Percentiles rank a stretch among this genome's conserved stretches.
Conservation (phyloP, 192 early-diverging fungal species). For the Pilobolus umbonatus region DNA sequence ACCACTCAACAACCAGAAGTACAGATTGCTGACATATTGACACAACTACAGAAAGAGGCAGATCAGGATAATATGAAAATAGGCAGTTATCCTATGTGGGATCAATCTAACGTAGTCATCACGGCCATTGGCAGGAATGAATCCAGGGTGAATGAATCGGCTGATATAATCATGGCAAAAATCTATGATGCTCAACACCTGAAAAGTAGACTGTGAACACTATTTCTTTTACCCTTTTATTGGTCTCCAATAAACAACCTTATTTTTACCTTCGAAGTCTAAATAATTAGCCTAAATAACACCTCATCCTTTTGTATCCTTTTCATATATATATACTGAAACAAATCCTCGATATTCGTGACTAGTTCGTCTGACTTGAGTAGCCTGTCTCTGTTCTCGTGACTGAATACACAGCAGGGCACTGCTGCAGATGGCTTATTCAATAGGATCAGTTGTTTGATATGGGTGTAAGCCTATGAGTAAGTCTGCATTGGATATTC, state of each 20-base stretch:
- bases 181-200: conserved; percentile 5
- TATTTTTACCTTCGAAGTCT: conserved; percentile 36
- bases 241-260: conserved; percentile 30
- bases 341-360: conserved; percentile 37
- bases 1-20: conserved; percentile 41
- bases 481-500: conserved; percentile 35
- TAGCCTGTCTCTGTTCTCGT: conserved; percentile 44
- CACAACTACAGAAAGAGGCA: conserved; percentile 28
- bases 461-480: conserved; percentile 55
- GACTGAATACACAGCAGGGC: conserved; percentile 56
- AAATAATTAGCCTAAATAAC: conserved; percentile 16
- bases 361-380: conserved; percentile 32
- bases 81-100: conserved; percentile 49
- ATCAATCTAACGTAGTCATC: conserved; percentile 2
- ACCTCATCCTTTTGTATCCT: conserved; percentile 8
- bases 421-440: conserved; percentile 52
- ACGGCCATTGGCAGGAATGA: conserved; percentile 38
- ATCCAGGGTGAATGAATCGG: conserved; percentile 22
- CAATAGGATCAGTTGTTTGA: conserved; percentile 58
- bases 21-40: conserved; percentile 38
- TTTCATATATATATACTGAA: conserved; percentile 46
- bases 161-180: conserved; percentile 12
- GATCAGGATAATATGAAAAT: conserved; percentile 34
- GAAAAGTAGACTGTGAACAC: conserved; percentile 14
- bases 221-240: background rate